Percentiles rank a stretch among this genome's conserved stretches.
These are phyloP conservation scores for Skeletonema grethae DNA, from an alignment of 108 stramenopile species.

Conservation along the genomic window DNA sequence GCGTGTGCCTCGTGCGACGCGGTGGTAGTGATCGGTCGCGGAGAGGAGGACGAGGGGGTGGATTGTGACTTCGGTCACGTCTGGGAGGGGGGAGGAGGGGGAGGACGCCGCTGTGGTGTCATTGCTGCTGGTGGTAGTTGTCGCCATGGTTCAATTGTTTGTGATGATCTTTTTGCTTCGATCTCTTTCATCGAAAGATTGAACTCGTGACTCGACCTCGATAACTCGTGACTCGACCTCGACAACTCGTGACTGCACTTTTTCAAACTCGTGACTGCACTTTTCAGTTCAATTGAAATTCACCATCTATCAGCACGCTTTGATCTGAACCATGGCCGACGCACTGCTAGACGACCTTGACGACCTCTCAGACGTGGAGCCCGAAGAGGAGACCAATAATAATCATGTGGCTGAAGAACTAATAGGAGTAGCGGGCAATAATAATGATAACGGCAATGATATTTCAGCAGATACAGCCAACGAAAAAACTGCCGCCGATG, in stretches of 20 bases:
- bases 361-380: constrained; percentile 77
- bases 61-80: constrained; percentile 76
- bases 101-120: neutral
- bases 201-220: too few relatives aligned
- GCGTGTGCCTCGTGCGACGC: constrained; percentile 93
- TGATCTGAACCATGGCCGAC: constrained; percentile 70
- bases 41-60: constrained; percentile 97
- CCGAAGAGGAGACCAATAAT: constrained; percentile 30
- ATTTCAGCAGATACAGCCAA: neutral
- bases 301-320: too few relatives aligned
- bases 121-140: neutral
- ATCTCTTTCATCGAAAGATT: neutral
- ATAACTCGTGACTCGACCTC: too few relatives aligned
- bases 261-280: too few relatives aligned
- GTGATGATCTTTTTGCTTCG: neutral
- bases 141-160: neutral
- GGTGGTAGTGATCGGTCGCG: constrained; percentile 98
- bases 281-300: too few relatives aligned
- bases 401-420: constrained; percentile 7
- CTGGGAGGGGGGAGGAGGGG: neutral
- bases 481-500: neutral
- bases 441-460: neutral
- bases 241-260: too few relatives aligned
- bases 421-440: neutral
- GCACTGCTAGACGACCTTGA: constrained; percentile 82